A percentile compares a stretch with the other conserved stretches of the same genome.
phyloP scores from a whole-genome alignment of 148 eudicot genomes.

The Bassia scoparia region DNA sequence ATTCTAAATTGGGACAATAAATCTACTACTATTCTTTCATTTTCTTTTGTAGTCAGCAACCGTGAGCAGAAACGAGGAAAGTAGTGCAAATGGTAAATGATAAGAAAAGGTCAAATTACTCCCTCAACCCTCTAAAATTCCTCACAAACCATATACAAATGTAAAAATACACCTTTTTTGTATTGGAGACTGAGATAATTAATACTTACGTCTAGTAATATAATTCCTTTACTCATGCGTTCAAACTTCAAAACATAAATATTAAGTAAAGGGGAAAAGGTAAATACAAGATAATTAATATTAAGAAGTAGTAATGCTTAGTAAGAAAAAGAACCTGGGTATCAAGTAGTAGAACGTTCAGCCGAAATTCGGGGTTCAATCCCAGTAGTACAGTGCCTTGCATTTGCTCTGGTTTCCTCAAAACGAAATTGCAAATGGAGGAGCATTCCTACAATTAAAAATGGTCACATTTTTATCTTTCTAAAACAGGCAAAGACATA shows the following conservation, averaged over 20 bases:
- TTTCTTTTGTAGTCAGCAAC: background rate
- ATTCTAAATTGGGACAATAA: background rate
- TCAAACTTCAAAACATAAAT: background rate
- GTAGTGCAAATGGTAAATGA: background rate
- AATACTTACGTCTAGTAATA: no score
- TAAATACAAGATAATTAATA: background rate
- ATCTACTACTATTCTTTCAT: no score
- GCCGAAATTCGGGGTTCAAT: slow-evolving; percentile 83
- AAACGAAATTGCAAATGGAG: slow-evolving; percentile 76
- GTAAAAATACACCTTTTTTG: background rate
- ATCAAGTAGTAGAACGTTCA: slow-evolving; percentile 86
- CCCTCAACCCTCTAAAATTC: no score
- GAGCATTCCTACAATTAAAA: slow-evolving; percentile 67
- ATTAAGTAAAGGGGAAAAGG: background rate
- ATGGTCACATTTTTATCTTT: background rate
- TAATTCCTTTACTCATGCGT: background rate
- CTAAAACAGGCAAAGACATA: background rate
- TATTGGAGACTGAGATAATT: no score
- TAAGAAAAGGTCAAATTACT: no score
- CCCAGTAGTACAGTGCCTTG: slow-evolving; percentile 76
- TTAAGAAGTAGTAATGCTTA: background rate
- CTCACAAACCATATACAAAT: no score
- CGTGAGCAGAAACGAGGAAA: background rate
- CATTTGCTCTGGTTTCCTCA: slow-evolving; percentile 70
- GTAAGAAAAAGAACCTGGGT: slow-evolving; percentile 57